Percentiles rank a stretch among this genome's conserved stretches.
phyloP scores from a whole-genome alignment of 2,329 filamentous ascomycete genomes.

The Aphanoascus verrucosus region DNA sequence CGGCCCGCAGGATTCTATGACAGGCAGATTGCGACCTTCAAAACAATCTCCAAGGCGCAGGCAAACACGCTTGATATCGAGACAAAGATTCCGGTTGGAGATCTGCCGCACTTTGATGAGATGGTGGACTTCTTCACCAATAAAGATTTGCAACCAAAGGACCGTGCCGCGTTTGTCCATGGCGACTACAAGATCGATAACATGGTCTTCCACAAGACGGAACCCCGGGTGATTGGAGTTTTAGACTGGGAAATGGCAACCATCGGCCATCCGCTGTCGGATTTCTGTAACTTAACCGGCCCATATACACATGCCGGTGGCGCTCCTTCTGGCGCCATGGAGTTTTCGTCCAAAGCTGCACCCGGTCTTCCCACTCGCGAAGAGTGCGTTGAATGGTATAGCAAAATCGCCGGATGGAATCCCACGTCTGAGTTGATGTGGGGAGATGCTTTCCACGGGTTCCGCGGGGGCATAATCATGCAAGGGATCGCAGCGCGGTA shows the following conservation, averaged over 20 bases:
- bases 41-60: slow-evolving; percentile 66
- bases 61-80: slow-evolving; percentile 65
- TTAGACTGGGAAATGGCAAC: slow-evolving; percentile 99
- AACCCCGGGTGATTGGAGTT: slow-evolving; percentile 80
- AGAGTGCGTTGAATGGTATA: slow-evolving; percentile 56
- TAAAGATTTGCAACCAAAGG: slow-evolving; percentile 57
- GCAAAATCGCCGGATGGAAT: slow-evolving; percentile 59
- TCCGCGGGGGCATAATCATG: slow-evolving; percentile 52
- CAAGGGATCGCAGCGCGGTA: slow-evolving; percentile 90
- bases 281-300: slow-evolving; percentile 65
- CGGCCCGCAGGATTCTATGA: slow-evolving; percentile 67
- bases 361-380: slow-evolving; percentile 55
- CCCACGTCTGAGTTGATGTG: slow-evolving; percentile 48
- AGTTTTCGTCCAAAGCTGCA: slow-evolving; percentile 53
- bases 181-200: slow-evolving; percentile 97
- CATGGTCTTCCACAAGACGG: slow-evolving; percentile 77
- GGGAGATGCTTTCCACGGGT: slow-evolving; percentile 54
- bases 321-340: slow-evolving; percentile 27
- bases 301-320: slow-evolving; percentile 30
- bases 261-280: slow-evolving; percentile 87
- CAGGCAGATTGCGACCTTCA: slow-evolving; percentile 76
- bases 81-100: slow-evolving; percentile 63
- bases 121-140: slow-evolving; percentile 70
- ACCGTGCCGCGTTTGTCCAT: slow-evolving; percentile 71
- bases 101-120: slow-evolving; percentile 71